These are phyloP conservation scores for Colletotrichum liriopes DNA, from an alignment of 2,329 filamentous ascomycete species.

Conservation along the genomic window DNA sequence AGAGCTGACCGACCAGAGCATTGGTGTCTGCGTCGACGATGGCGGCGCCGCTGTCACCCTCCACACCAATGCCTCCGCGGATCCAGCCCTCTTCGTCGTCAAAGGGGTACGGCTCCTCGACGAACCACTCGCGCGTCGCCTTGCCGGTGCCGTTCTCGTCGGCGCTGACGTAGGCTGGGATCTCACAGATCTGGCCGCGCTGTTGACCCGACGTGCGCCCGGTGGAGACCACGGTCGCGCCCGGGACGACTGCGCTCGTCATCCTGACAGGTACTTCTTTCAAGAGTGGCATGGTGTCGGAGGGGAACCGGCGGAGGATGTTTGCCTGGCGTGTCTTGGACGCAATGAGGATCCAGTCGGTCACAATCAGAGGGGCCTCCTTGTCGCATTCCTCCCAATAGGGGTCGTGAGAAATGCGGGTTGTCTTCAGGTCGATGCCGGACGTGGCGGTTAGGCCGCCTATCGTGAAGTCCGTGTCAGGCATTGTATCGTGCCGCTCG, in stretches of 20 bases:
- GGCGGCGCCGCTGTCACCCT: slow-evolving; percentile 62
- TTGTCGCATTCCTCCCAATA: slow-evolving; percentile 61
- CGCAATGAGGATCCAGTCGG: slow-evolving; percentile 61
- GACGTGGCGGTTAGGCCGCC: slow-evolving; percentile 58
- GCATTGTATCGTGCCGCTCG: slow-evolving; percentile 56
- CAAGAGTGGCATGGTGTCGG: slow-evolving; percentile 50
- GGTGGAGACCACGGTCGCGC: slow-evolving; percentile 56
- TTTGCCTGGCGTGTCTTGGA: slow-evolving; percentile 56
- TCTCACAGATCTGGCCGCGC: slow-evolving; percentile 59
- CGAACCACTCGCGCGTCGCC: slow-evolving; percentile 62
- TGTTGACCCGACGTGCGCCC: slow-evolving; percentile 62
- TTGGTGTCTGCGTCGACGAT: slow-evolving; percentile 59
- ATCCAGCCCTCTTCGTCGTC: slow-evolving; percentile 62
- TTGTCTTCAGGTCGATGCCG: slow-evolving; percentile 60
- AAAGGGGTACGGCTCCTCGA: slow-evolving; percentile 57
- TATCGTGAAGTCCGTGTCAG: slow-evolving; percentile 50
- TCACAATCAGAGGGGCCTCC: slow-evolving; percentile 59
- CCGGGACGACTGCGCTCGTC: slow-evolving; percentile 53
- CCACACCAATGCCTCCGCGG: slow-evolving; percentile 61
- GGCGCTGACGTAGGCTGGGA: slow-evolving; percentile 60
- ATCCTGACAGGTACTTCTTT: slow-evolving; percentile 53
- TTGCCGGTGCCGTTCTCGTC: slow-evolving; percentile 58
- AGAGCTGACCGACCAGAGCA: slow-evolving; percentile 59
- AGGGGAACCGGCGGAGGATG: slow-evolving; percentile 59
- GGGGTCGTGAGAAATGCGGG: slow-evolving; percentile 59